phyloP scores from a whole-genome alignment of 148 eudicot species.

The Fallopia convolvulus region DNA sequence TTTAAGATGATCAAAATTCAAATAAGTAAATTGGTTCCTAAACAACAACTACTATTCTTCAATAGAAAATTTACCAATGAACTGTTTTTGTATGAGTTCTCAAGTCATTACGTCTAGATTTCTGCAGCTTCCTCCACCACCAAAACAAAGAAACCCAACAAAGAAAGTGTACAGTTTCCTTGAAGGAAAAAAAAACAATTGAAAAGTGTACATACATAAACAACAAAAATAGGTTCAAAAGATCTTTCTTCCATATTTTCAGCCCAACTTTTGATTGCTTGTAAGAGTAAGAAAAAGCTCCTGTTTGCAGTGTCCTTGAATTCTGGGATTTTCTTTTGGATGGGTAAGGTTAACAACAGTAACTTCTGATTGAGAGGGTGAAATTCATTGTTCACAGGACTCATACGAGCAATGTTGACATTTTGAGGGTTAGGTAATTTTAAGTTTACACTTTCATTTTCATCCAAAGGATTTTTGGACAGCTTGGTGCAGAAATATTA shows the following conservation, averaged over 20 bases:
- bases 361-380: background rate
- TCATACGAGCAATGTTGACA: background rate
- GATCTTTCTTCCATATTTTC: background rate
- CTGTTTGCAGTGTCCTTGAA: background rate
- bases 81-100: background rate
- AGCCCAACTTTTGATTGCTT: background rate
- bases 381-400: background rate
- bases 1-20: background rate
- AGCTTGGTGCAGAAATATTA: background rate
- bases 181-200: background rate
- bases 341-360: background rate
- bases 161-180: background rate
- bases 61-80: no score
- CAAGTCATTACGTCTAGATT: background rate
- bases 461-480: background rate
- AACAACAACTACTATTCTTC: no score
- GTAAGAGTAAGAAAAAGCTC: slow-evolving; percentile 8
- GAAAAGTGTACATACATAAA: background rate
- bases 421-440: background rate
- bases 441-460: background rate
- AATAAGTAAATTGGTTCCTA: background rate
- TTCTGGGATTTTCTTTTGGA: slow-evolving; percentile 14
- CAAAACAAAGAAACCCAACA: background rate
- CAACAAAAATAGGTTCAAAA: background rate
- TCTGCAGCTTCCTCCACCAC: background rate